Evolutionary conservation across 441 rosid species (phyloP), one percentile per base, ranked within the genome.

Genomic region (Jatropha multifida): DNA sequence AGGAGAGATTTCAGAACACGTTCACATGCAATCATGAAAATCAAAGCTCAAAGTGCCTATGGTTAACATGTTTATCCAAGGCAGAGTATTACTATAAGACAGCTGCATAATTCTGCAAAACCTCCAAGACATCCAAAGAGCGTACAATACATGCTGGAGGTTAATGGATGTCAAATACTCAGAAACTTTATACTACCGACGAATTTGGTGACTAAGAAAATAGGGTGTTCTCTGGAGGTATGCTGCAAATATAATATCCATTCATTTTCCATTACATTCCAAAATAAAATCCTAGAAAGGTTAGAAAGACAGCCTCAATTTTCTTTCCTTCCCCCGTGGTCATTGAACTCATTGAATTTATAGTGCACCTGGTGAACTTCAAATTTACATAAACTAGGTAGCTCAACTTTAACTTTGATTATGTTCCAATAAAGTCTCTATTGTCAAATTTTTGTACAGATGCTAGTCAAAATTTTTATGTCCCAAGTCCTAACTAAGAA

Each of bases 41-140:
- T 68, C 68, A 27, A 15, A 75, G 38, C 37, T 76, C 17, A 68
- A 58, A 20, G 52, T 17, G 27, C 58, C 27, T n/a, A n/a, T 32
- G 7, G 46, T 58, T 58, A 5, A 37, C 38, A 46, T 68, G 40
- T 23, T 76, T 51, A 46, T 38, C 23, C 56, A 37, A 17, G 48
- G 37, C 17, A 12, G 26, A 37, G 51, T 3, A 48, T 49, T 38
- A 32, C 32, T 18, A 63, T 32, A 37, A 37, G 4, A 64, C 15
- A 52, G 10, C 27, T 12, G 23, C 10, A n/a, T 17, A 44, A 54
- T 11, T 38, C 32, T 38, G 27, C 46, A 52, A 58, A 58, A 48
- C 27, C 32, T 40, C 5, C 44, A 72, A 27, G 32, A 10, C 15
- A 72, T 61, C 55, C 2, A 59, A 44, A 46, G 46, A 27, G 38